A percentile compares a stretch with the other conserved stretches of the same genome.
phyloP scores from a whole-genome alignment of 192 early-diverging fungal genomes.

The Backusella circina region DNA sequence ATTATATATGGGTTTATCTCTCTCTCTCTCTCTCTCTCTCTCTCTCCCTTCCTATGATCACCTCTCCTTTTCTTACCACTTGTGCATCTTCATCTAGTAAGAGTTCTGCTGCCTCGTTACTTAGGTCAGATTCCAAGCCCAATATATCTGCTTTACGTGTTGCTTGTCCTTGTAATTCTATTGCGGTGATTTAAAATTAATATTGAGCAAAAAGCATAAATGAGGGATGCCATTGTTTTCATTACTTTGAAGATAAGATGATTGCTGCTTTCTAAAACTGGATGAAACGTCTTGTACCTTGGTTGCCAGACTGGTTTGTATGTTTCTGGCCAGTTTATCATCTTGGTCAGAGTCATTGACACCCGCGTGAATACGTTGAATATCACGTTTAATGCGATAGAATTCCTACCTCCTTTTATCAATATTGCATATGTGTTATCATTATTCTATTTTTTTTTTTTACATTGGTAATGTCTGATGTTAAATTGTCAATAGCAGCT shows the following conservation, averaged over 20 bases:
- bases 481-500: constrained; percentile 76
- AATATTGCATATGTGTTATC: background rate
- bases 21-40: background rate
- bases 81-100: constrained; percentile 37
- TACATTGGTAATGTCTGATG: constrained; percentile 82
- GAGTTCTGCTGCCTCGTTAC: constrained; percentile 28
- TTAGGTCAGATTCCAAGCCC: constrained; percentile 23
- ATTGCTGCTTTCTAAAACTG: constrained; percentile 85
- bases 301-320: constrained; percentile 84
- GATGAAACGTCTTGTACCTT: constrained; percentile 85
- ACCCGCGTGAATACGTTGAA: constrained; percentile 68
- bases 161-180: constrained; percentile 40
- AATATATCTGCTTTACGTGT: constrained; percentile 34
- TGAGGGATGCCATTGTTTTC: background rate
- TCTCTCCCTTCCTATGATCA: constrained; percentile 15
- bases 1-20: constrained; percentile 6
- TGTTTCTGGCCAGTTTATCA: constrained; percentile 71
- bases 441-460: background rate
- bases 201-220: background rate
- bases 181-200: background rate
- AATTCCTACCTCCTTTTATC: constrained; percentile 57
- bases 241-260: constrained; percentile 82
- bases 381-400: constrained; percentile 72
- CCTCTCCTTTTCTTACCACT: constrained; percentile 24
- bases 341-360: constrained; percentile 54